Base-by-base conservation (phyloP, 305 asterid genomes). In the Fraxinus platypoda region DNA sequence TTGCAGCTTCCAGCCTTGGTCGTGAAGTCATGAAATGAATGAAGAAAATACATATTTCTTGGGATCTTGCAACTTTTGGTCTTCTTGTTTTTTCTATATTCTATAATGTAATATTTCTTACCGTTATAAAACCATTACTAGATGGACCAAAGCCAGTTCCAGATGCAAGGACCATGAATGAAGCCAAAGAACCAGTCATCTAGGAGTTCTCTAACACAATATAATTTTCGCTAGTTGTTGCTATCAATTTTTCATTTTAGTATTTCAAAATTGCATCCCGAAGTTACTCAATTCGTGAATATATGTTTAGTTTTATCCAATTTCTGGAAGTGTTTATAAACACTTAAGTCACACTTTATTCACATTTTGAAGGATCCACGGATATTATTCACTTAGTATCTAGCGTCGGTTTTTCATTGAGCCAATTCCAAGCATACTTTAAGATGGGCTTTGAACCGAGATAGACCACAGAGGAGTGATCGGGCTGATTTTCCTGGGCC, bases 61-160 rank as follows among this genome's bases (percentile, higher is more conserved):
- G 6, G 93, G 90, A 31, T 87, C 92, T 81, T 49, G 49, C 81
- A 74, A 88, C 88, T 81, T 41, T 91, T 1, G 86, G 46, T 71
- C 91, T 93, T 57, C 57, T 92, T 26, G 17, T 93, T 23, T 91
- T 93, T 77, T 87, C 94, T 57, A 82, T 92, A 38, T 80, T 90
- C 75, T 93, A 93, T 77, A 92, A 92, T 81, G 79, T 90, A 78
- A 15, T 92, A 66, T 92, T 93, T 77, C 52, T 78, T n/a, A 85
- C 92, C 28, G 89, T 8, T 38, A 38, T 38, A 38, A 38, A 38
- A 9, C 46, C 12, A 38, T 9, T 0, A 38, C 46, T 62, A 62
- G 25, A n/a, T n/a, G 64, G 26, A n/a, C 26, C 11, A n/a, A 19
- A 54, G 26, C 3, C 64, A 54, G 66, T 54, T 54, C 26, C 19